Base-by-base conservation (phyloP, 2,329 filamentous ascomycete species). In the Alternaria brassicicola region DNA sequence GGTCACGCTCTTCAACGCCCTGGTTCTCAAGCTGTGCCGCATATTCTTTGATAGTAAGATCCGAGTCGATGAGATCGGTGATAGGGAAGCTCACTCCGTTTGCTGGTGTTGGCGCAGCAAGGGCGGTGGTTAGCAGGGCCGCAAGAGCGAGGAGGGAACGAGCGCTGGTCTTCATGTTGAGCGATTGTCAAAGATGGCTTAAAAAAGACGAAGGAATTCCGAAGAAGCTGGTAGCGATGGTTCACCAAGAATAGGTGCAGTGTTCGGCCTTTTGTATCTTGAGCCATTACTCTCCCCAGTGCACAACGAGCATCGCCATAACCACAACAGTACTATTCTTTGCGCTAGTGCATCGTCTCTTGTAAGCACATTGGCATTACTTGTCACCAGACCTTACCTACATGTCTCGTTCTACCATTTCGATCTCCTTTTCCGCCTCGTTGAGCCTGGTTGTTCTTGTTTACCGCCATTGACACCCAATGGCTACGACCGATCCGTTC, bases 11-110 rank as follows among this genome's bases (percentile, higher is more conserved):
- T 25, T 55, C 52, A 13, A 51, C 25, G 26, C 43, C 55, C 10
- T 63, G 45, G 26, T 53, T 62, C 47, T 70, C 67, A n/a, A 72
- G 65, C 39, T 62, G 43, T 17, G 65, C 49, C 5, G 68, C 62
- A 36, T 71, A 73, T 45, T 73, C 66, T 1, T 65, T 52, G 36
- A 71, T 57, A 21, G 65, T 71, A 13, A 72, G 66, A 15, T 64
- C 65, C 2, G 57, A 63, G 56, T 62, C 65, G 23, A 70, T 38
- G 33, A 72, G 52, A 39, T 71, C 69, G 13, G 69, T 71, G 25
- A 72, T 65, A 9, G 68, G 67, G 52, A 73, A 71, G 63, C 65
- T 68, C 52, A 59, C 55, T 3, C 62, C 65, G 19, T 59, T 50
- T 10, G 63, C 28, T 33, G 66, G 61, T 26, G 66, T 59, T 52